phyloP scores from a whole-genome alignment of 257 asterid genomes.

The Schizonepeta tenuifolia region DNA sequence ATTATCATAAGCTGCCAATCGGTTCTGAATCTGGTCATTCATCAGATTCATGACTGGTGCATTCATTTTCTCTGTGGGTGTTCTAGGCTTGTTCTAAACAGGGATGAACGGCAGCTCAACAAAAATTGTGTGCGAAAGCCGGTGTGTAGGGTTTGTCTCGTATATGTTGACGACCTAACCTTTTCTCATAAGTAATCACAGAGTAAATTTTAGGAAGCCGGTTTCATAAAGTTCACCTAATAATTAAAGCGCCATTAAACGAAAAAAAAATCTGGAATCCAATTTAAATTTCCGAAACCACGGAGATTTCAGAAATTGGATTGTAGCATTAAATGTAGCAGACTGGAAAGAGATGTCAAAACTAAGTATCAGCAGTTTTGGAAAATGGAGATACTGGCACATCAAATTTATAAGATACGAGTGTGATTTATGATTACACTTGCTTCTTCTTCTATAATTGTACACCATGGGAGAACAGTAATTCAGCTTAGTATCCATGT shows the following conservation, averaged over 20 bases:
- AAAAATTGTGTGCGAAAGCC: slow-evolving; percentile 18
- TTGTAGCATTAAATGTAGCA: slow-evolving; percentile 31
- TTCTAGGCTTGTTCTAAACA: slow-evolving; percentile 14
- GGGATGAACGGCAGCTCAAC: slow-evolving; percentile 14
- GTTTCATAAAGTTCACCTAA: slow-evolving; percentile 23
- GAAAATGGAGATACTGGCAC: slow-evolving; percentile 15
- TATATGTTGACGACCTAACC: slow-evolving; percentile 18
- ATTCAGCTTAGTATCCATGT: slow-evolving; percentile 15
- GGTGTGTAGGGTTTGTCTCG: neutral
- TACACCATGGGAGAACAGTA: neutral
- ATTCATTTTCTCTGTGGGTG: slow-evolving; percentile 8
- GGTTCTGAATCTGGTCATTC: slow-evolving; percentile 8
- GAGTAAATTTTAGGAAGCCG: neutral
- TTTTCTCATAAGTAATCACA: slow-evolving; percentile 6
- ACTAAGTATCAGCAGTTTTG: neutral
- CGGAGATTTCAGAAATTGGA: slow-evolving; percentile 24
- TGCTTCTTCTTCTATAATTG: slow-evolving; percentile 10
- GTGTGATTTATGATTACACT: neutral
- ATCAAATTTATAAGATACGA: neutral
- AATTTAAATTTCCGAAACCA: slow-evolving; percentile 17
- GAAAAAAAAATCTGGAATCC: slow-evolving; percentile 19
- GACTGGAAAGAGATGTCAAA: slow-evolving; percentile 12
- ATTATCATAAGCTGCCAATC: neutral
- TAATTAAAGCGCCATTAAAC: slow-evolving; percentile 2
- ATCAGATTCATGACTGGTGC: slow-evolving; percentile 24